These are phyloP conservation scores for Leccinum variicolor DNA, from an alignment of 768 basidiomycete species.

Conservation along the genomic window DNA sequence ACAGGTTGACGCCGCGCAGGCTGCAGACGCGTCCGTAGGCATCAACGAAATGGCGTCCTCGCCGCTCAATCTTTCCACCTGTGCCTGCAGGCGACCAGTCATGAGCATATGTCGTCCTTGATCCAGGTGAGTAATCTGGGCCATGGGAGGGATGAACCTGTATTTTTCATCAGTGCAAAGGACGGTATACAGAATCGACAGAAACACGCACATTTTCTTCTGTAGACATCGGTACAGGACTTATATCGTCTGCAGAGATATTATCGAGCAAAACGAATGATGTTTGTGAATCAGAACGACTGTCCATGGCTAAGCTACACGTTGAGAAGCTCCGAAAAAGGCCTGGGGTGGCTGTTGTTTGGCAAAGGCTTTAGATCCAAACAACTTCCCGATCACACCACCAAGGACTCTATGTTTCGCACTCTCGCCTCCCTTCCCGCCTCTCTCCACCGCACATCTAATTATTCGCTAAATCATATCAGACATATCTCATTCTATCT, in stretches of 20 bases:
- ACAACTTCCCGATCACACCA: constrained; percentile 16
- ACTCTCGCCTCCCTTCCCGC: not conserved
- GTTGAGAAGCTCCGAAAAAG: not conserved
- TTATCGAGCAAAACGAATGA: constrained; percentile 48
- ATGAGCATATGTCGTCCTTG: constrained; percentile 56
- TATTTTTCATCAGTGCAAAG: not conserved
- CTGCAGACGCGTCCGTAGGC: constrained; percentile 73
- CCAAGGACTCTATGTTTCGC: constrained; percentile 6
- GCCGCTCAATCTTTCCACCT: constrained; percentile 51
- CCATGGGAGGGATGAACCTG: constrained; percentile 47
- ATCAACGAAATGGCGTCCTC: constrained; percentile 84
- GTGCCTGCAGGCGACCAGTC: constrained; percentile 64
- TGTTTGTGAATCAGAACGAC: constrained; percentile 36
- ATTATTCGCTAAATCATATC: not conserved
- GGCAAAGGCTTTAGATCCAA: constrained; percentile 30
- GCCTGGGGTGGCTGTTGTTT: constrained; percentile 25
- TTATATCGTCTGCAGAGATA: too few species aligned
- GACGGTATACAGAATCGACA: not conserved
- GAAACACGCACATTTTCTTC: constrained; percentile 2
- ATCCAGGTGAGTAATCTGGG: constrained; percentile 45
- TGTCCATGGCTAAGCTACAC: constrained; percentile 17
- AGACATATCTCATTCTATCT: constrained; percentile 8
- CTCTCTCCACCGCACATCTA: not conserved
- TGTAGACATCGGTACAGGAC: constrained; percentile 1
- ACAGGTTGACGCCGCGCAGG: constrained; percentile 82